Base-by-base conservation (phyloP, 495 filamentous ascomycete genomes). In the Ramalina intermedia region DNA sequence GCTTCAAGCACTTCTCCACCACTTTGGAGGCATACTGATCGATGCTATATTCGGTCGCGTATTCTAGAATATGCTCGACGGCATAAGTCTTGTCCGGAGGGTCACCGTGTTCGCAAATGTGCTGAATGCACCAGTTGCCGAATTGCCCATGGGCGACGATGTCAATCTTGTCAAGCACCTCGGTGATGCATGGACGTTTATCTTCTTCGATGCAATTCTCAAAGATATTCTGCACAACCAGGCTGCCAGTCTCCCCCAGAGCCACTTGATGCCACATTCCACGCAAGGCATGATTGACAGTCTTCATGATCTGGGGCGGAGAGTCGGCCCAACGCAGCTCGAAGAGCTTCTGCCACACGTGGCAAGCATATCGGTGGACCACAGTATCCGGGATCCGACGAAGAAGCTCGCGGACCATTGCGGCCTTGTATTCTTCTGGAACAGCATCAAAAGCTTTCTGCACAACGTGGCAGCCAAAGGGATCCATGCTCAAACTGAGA, bases 331-430 rank as follows among this genome's bases (percentile, higher is more conserved):
- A 98, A 53, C 91, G 79, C 59, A 98, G 73, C 64, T 98, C 91
- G 55, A 98, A 98, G n/a, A 98, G 77, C 70, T 98, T 98, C 71
- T 98, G 91, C 91, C 91, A 98, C 54, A 98, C 91, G 62, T 98
- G 91, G 54, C 91, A 98, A 46, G 91, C 89, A 67, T 98, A 96
- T 55, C 93, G 84, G 66, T 98, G 91, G 60, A 96, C 86, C 48
- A 98, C 90, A 11, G 93, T 98, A 65, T 98, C 93, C 0, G 93
- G 91, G 51, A 98, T 96, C 37, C 88, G 81, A 55, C 90, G 85
- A 38, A 96, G 76, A 20, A 98, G 76, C 59, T 98, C 91, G 64
- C 91, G 87, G 37, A 98, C 91, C 93, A 98, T 96, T 58, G 85
- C 81, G 24, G 89, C 87, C 66, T 98, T 98, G 71, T 94, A 90